phyloP scores from a whole-genome alignment of 2,329 filamentous ascomycete species.

The Aspergillus glaucus region DNA sequence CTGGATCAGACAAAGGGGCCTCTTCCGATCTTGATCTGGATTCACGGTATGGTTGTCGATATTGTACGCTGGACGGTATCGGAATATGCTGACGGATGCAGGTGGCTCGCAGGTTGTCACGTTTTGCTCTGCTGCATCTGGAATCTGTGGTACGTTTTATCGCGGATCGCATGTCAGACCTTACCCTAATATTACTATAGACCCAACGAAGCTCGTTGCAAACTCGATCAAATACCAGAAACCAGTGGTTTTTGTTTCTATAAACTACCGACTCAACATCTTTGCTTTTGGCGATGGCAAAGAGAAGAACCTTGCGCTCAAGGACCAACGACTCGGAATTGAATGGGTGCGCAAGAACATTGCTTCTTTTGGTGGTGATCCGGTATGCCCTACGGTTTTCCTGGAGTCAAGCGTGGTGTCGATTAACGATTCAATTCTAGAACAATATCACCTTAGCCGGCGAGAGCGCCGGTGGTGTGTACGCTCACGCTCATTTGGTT shows the following conservation, averaged over 20 bases:
- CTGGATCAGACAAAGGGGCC: not conserved
- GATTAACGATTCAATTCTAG: conserved; percentile 12
- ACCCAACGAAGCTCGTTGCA: conserved; percentile 29
- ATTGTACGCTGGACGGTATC: not conserved
- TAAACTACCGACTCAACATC: conserved; percentile 41
- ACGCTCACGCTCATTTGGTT: conserved; percentile 39
- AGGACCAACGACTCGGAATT: conserved; percentile 27
- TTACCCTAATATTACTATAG: conserved; percentile 12
- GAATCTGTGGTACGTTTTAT: conserved; percentile 34
- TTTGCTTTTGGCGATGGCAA: conserved; percentile 41
- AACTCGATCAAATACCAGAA: conserved; percentile 28
- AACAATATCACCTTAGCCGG: conserved; percentile 38
- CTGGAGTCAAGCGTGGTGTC: not conserved
- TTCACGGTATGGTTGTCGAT: conserved; percentile 31
- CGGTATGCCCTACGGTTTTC: conserved; percentile 16
- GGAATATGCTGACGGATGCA: conserved; percentile 4
- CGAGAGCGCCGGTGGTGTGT: conserved; percentile 44
- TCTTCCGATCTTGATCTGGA: conserved; percentile 42
- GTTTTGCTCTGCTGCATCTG: conserved; percentile 38
- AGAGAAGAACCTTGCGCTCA: conserved; percentile 38
- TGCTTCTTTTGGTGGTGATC: conserved; percentile 35
- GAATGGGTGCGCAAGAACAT: conserved; percentile 38
- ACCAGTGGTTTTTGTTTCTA: conserved; percentile 38
- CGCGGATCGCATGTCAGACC: not conserved
- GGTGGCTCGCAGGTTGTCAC: conserved; percentile 42